Base-by-base conservation (phyloP, 2,329 filamentous ascomycete species). In the Nigrospora osmanthi region DNA sequence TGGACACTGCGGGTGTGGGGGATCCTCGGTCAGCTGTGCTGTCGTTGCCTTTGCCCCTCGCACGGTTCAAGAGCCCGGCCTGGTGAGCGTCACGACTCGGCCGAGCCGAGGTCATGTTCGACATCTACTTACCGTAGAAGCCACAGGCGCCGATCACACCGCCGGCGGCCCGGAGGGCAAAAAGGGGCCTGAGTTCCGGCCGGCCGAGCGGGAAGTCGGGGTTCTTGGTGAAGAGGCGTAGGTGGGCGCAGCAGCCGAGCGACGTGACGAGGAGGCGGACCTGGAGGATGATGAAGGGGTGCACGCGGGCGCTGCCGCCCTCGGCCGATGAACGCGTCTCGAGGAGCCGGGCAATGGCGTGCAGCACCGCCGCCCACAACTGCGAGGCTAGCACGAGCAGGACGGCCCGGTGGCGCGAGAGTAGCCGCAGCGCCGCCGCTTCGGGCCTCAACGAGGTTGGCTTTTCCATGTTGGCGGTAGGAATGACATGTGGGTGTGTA, bases 211-310 rank as follows among this genome's bases (percentile, higher is more conserved):
- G 38, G 38, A 32, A 40, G 15, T 33, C 40, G 17, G 30, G 30
- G 9, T 15, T 19, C 23, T 42, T 34, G 16, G 40, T 33, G 19
- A 23, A 23, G 15, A 30, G 32, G 10, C 31, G 11, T 11, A 42
- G 40, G 40, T 42, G 34, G 15, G 23, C 16, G 32, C 31, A 34
- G 40, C 40, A 34, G 11, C 40, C 40, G 13, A 42, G 14, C 4
- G 14, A 30, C 4, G 40, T 42, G 11, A 42, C n/a, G 16, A 42
- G 17, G 12, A 42, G 40, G 3, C 40, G 40, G 23, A 42, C 15
- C 33, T 42, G 40, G 31, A 35, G 40, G n/a, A 42, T 15, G 30
- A 31, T 42, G 31, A 42, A 42, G 40, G 40, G 40, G n/a, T 42
- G 40, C 30, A 42, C 40, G 19, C 17, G 23, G 19, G 28, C 38